Base-by-base conservation (phyloP, 805 yeast species). In the Kluyveromyces nonfermentans region DNA sequence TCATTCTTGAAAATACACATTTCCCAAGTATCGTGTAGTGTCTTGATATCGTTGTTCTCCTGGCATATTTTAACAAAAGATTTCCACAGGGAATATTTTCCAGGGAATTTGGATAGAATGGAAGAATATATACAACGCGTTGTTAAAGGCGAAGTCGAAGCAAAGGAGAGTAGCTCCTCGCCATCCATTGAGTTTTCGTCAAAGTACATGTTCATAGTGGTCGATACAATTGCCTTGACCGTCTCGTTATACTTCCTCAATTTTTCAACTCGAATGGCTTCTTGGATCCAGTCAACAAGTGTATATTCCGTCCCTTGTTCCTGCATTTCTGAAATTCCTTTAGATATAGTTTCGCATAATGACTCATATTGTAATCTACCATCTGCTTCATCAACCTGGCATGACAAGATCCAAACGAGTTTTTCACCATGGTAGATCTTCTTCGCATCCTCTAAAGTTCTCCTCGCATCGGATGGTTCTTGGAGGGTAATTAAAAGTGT, bases 381-480 rank as follows among this genome's bases (percentile, higher is more conserved):
- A 7, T 67, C 67, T 1, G 62, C 56, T 45, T 70, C 90, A 59
- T 86, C 94, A 12, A 87, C 55, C 49, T 78, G 74, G 1, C 79
- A 72, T 1, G 87, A 87, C 0, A 80, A 68, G 2, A 86, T 62
- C 90, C 95, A 86, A 1, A 87, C 69, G 30, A 68, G 68, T 37
- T 69, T 62, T 7, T 75, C 68, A 3, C 69, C 65, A 3, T 72
- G 70, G 12, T 82, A 58, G 0, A 62, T 56, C 43, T 77, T 76
- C 48, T 89, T 67, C 0, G 94, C 94, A 22, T 57, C 62, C 50
- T 78, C 78, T 28, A 88, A 62, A 0, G 77, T 65, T 16, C 62
- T 56, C 49, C 75, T 75, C 0, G 89, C 81, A 8, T 73, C 76
- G 5, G 60, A 54, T 45, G 69, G 66, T 2, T 59, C 55, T 43